These are phyloP conservation scores for Pythium brachiatum DNA, from an alignment of 352 stramenopile genomes.

Conservation along the genomic window DNA sequence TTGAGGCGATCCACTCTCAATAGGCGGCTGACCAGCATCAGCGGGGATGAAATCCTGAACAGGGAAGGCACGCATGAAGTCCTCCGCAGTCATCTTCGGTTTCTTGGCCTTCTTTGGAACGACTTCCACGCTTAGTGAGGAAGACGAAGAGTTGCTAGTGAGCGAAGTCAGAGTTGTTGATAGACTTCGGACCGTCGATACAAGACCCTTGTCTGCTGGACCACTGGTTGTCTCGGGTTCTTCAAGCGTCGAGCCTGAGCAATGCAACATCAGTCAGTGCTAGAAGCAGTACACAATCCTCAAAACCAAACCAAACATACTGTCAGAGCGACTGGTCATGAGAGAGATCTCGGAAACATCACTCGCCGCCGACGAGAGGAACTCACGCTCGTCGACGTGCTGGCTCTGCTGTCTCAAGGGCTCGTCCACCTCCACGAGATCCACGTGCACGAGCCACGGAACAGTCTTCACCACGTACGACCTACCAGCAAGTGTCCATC, in stretches of 20 bases:
- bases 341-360: constrained; percentile 38
- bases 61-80: constrained; percentile 65
- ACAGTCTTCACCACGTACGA: constrained; percentile 36
- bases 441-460: constrained; percentile 52
- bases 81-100: constrained; percentile 37
- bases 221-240: background rate
- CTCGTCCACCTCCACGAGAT: constrained; percentile 43
- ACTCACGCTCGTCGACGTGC: constrained; percentile 33
- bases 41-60: constrained; percentile 72
- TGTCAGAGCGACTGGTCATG: constrained; percentile 29
- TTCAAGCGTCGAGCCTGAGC: background rate
- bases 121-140: background rate
- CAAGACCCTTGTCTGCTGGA: background rate
- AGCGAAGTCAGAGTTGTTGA: background rate
- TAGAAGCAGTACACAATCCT: no score
- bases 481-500: background rate
- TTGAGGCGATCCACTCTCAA: background rate
- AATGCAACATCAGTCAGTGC: background rate
- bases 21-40: background rate
- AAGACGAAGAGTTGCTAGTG: background rate
- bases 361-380: constrained; percentile 34
- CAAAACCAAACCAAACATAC: background rate
- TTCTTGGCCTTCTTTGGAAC: constrained; percentile 31
- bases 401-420: constrained; percentile 42
- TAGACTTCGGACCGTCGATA: background rate